phyloP scores from a whole-genome alignment of 202 grass and related monocot species.

The Panicum virgatum region DNA sequence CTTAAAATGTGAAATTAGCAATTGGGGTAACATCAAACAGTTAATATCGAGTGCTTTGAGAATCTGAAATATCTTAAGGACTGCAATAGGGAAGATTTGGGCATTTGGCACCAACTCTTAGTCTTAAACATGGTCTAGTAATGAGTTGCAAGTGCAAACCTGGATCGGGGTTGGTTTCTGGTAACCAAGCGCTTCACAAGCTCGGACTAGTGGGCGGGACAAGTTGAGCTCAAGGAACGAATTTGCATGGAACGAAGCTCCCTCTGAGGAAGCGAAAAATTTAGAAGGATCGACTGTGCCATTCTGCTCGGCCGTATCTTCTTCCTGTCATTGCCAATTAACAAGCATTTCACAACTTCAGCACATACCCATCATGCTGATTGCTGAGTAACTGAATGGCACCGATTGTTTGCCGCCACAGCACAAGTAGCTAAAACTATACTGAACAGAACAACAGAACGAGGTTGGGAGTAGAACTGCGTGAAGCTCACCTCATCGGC shows the following conservation, averaged over 20 bases:
- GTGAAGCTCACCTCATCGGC: slow-evolving; percentile 53
- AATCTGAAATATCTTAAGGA: neutral
- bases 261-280: slow-evolving; percentile 71
- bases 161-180: slow-evolving; percentile 96
- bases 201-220: slow-evolving; percentile 80
- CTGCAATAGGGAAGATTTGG: neutral
- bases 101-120: neutral
- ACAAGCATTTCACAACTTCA: neutral
- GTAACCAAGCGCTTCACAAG: slow-evolving; percentile 89
- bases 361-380: neutral
- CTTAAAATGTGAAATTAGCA: neutral
- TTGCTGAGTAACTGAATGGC: no score
- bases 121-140: neutral
- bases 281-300: slow-evolving; percentile 33
- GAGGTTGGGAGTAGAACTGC: neutral
- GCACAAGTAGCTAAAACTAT: neutral
- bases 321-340: slow-evolving; percentile 42
- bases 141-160: slow-evolving; percentile 41
- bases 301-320: slow-evolving; percentile 11
- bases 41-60: neutral
- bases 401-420: no score
- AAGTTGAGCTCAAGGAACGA: slow-evolving; percentile 93
- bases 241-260: slow-evolving; percentile 87
- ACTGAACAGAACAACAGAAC: neutral
- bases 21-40: neutral